Conservation (phyloP, 2,329 filamentous ascomycete genomes). For the Fonsecaea monophora region DNA sequence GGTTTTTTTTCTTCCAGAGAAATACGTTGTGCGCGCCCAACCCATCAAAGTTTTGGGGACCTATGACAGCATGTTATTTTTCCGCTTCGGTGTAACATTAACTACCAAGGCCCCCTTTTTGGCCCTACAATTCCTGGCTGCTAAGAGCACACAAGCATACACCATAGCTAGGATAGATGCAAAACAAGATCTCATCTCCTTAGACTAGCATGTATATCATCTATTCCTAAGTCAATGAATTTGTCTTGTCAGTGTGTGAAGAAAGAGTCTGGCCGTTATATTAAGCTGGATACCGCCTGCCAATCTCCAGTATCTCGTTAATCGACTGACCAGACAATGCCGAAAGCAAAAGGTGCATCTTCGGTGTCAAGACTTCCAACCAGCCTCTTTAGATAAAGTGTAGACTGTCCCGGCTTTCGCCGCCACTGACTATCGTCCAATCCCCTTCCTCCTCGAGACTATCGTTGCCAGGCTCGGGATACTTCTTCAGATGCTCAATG, state of each 20-base stretch:
- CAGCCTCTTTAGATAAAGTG: conserved; percentile 3
- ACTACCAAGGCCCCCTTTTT: background rate
- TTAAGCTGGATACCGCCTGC: too few relatives aligned
- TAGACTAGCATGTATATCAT: too few relatives aligned
- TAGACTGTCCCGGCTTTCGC: conserved; percentile 2
- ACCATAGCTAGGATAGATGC: too few relatives aligned
- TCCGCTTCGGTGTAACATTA: background rate
- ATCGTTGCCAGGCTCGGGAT: conserved; percentile 19
- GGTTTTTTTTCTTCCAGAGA: background rate
- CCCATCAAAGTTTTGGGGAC: background rate
- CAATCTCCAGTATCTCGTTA: background rate
- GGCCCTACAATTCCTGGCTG: too few relatives aligned
- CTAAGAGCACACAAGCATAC: too few relatives aligned
- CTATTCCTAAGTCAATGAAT: too few relatives aligned
- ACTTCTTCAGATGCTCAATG: conserved; percentile 36
- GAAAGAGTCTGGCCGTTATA: too few relatives aligned
- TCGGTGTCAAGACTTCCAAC: background rate
- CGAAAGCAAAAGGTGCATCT: background rate
- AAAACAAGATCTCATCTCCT: too few relatives aligned
- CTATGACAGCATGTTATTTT: background rate
- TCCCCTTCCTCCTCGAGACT: background rate
- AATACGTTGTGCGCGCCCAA: too few relatives aligned
- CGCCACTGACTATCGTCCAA: background rate
- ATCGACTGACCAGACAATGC: background rate
- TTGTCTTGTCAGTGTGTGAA: too few relatives aligned